Evolutionary conservation across 2,329 filamentous ascomycete genomes (phyloP).

Genomic region (Aureobasidium sp.): DNA sequence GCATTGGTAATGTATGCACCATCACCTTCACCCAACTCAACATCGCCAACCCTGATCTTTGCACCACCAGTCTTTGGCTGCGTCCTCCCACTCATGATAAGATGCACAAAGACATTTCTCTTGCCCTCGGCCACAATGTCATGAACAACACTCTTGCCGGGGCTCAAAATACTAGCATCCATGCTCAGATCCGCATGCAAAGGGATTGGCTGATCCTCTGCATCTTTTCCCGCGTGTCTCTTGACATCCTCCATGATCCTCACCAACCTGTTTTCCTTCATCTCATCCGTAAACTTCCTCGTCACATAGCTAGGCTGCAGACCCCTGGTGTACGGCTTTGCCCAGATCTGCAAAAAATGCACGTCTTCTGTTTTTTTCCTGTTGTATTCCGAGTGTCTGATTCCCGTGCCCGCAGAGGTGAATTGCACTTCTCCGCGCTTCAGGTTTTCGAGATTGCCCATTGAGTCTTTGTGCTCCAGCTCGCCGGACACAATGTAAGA

Average conservation of each 20-base stretch:
- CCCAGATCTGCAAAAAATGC: constrained; percentile 87
- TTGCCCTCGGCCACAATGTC: constrained; percentile 55
- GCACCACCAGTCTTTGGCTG: constrained; percentile 60
- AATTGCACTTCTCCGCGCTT: constrained; percentile 79
- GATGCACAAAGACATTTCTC: constrained; percentile 68
- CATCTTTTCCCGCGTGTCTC: constrained; percentile 54
- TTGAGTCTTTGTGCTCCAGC: constrained; percentile 78
- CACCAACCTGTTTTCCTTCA: constrained; percentile 62
- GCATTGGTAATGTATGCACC: constrained; percentile 61
- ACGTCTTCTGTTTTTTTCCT: constrained; percentile 58
- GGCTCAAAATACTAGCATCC: constrained; percentile 64
- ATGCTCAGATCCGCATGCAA: constrained; percentile 80
- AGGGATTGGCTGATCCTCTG: constrained; percentile 61
- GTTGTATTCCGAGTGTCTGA: constrained; percentile 77
- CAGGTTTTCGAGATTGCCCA: constrained; percentile 63
- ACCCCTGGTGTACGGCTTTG: constrained; percentile 63
- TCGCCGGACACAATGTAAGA: constrained; percentile 78
- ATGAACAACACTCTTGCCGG: constrained; percentile 60
- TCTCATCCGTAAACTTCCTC: constrained; percentile 59
- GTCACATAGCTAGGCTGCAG: constrained; percentile 71
- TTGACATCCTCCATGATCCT: constrained; percentile 68
- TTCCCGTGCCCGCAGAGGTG: constrained; percentile 72
- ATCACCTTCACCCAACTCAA: constrained; percentile 65
- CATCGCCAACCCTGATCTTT: constrained; percentile 60
- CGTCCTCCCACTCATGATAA: constrained; percentile 55